Evolutionary conservation across 2,329 filamentous ascomycete genomes (phyloP).

Genomic region (Paramyrothecium roridum): DNA sequence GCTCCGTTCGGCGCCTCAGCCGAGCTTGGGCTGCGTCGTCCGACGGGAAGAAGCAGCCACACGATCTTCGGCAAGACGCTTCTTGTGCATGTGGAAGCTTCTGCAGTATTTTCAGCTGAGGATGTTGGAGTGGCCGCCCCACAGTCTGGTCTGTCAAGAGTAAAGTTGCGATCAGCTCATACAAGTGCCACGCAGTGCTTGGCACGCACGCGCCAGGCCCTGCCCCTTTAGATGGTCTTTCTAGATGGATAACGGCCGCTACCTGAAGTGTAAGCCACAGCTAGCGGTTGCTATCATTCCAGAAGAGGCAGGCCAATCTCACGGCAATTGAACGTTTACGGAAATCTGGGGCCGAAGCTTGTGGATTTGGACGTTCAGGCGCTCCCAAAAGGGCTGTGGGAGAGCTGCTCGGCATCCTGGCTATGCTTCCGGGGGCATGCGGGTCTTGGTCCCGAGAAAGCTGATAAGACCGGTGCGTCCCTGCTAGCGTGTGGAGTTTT

Average conservation of each 20-base stretch:
- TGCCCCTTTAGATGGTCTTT: neutral
- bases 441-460: neutral
- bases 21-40: neutral
- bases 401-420: neutral
- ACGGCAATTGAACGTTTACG: too few relatives aligned
- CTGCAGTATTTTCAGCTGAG: neutral
- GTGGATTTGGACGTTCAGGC: too few relatives aligned
- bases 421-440: neutral
- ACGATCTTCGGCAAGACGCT: neutral
- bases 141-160: too few relatives aligned
- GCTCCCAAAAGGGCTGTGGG: too few relatives aligned
- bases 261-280: neutral
- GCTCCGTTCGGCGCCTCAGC: neutral
- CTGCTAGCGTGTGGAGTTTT: neutral
- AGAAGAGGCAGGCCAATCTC: neutral
- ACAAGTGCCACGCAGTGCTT: neutral
- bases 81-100: neutral
- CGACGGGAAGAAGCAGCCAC: neutral
- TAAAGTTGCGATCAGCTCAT: neutral
- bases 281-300: neutral
- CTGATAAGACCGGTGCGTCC: neutral
- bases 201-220: neutral
- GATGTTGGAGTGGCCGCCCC: too few relatives aligned
- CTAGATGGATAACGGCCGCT: neutral
- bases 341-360: too few relatives aligned